Conservation (phyloP, 371 early-diverging fungal species). For the Synchytrium microbalum region DNA sequence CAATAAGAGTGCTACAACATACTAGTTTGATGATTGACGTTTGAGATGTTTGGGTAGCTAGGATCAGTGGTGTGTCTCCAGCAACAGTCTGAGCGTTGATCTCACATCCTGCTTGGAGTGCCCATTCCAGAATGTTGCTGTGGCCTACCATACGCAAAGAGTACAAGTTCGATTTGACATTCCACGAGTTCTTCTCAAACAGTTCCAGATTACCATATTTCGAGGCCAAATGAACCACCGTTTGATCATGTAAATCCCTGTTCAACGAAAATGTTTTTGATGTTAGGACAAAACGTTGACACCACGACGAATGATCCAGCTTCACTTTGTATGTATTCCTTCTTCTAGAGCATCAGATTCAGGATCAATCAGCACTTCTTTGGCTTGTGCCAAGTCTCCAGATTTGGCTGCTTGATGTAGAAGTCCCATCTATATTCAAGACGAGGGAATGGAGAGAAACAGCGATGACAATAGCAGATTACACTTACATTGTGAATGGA, state of each 20-base stretch:
- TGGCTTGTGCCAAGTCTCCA: background rate
- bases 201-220: slow-evolving; percentile 17
- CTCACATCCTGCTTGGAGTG: slow-evolving; percentile 14
- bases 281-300: background rate
- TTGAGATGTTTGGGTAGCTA: slow-evolving; percentile 17
- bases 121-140: slow-evolving; percentile 19
- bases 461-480: too few species aligned
- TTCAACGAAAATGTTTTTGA: background rate
- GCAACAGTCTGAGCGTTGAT: slow-evolving; percentile 25
- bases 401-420: background rate
- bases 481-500: too few species aligned
- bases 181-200: background rate
- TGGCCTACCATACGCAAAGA: slow-evolving; percentile 9
- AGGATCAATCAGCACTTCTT: background rate
- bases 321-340: background rate
- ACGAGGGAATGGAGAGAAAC: too few species aligned
- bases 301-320: background rate
- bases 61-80: slow-evolving; percentile 38
- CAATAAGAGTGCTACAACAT: background rate
- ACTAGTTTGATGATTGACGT: slow-evolving; percentile 21
- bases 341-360: background rate
- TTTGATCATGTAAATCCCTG: slow-evolving; percentile 27
- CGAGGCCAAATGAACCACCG: slow-evolving; percentile 29
- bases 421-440: too few species aligned
- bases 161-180: background rate